Percentiles rank a stretch among this genome's conserved stretches.
phyloP scores from a whole-genome alignment of 2,329 filamentous ascomycete species.

The Aspergillus viridinutans region DNA sequence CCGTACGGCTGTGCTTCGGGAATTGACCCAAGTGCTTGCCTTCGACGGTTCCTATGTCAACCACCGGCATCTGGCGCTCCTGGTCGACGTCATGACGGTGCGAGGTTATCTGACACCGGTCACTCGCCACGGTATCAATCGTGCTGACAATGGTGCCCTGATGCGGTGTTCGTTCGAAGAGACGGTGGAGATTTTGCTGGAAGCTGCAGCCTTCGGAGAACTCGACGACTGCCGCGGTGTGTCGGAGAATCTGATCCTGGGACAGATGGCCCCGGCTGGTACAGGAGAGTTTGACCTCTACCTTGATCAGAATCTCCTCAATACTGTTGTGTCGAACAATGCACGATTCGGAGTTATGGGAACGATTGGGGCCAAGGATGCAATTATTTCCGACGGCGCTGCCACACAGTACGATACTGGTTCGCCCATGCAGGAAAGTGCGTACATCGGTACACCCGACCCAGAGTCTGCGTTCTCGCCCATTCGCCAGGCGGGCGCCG shows the following conservation, averaged over 20 bases:
- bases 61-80: constrained; percentile 88
- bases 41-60: constrained; percentile 99
- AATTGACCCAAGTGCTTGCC: constrained; percentile 86
- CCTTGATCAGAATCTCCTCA: constrained; percentile 90
- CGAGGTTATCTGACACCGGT: constrained; percentile 92
- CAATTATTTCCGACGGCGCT: constrained; percentile 69
- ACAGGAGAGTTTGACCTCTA: constrained; percentile 94
- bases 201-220: constrained; percentile 90
- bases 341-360: constrained; percentile 78
- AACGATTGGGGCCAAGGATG: constrained; percentile 71
- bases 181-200: constrained; percentile 95
- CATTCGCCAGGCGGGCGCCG: constrained; percentile 65
- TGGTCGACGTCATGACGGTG: constrained; percentile 97
- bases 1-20: constrained; percentile 77
- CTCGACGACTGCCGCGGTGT: constrained; percentile 97
- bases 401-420: constrained; percentile 87
- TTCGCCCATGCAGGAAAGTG: constrained; percentile 59
- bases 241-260: constrained; percentile 97
- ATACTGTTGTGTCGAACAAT: constrained; percentile 91
- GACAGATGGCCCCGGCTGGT: constrained; percentile 93
- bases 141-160: constrained; percentile 92
- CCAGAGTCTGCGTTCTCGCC: constrained; percentile 65
- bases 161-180: constrained; percentile 99
- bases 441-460: constrained; percentile 59
- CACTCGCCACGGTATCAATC: constrained; percentile 97